A percentile compares a stretch with the other conserved stretches of the same genome.
These are phyloP conservation scores for Phytophthora capsici DNA, from an alignment of 352 stramenopile species.

Conservation along the genomic window DNA sequence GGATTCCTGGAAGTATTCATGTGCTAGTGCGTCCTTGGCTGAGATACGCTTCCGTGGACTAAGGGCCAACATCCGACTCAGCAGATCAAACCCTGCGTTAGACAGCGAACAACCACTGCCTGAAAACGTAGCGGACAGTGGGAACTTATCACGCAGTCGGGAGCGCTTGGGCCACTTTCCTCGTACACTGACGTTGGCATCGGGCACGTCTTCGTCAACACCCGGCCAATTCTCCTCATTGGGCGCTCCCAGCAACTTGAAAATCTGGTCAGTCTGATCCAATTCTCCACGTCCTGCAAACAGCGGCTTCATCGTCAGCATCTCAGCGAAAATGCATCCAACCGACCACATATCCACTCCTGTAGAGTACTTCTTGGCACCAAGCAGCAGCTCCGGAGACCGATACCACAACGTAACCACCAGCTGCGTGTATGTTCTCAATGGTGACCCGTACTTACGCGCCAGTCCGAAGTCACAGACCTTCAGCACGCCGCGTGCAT, in stretches of 20 bases:
- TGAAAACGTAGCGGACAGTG: slow-evolving; percentile 63
- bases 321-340: slow-evolving; percentile 97
- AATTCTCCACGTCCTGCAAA: slow-evolving; percentile 94
- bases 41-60: slow-evolving; percentile 82
- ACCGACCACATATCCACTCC: slow-evolving; percentile 97
- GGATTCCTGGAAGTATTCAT: slow-evolving; percentile 83
- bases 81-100: slow-evolving; percentile 77
- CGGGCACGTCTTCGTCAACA: slow-evolving; percentile 61
- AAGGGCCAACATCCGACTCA: slow-evolving; percentile 68
- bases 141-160: slow-evolving; percentile 81
- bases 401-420: slow-evolving; percentile 97
- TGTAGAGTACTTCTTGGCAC: slow-evolving; percentile 92
- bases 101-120: slow-evolving; percentile 64
- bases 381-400: slow-evolving; percentile 94
- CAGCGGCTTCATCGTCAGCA: slow-evolving; percentile 93
- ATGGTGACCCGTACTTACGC: slow-evolving; percentile 80
- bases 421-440: slow-evolving; percentile 88
- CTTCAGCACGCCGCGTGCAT: slow-evolving; percentile 77
- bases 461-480: slow-evolving; percentile 90
- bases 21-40: slow-evolving; percentile 76
- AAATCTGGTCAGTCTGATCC: slow-evolving; percentile 97
- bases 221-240: slow-evolving; percentile 92
- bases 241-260: slow-evolving; percentile 92
- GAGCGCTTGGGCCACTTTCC: slow-evolving; percentile 80
- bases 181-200: slow-evolving; percentile 52